Percentiles rank a stretch among this genome's conserved stretches.
phyloP scores from a whole-genome alignment of 257 asterid genomes.

The Paulownia fortunei region DNA sequence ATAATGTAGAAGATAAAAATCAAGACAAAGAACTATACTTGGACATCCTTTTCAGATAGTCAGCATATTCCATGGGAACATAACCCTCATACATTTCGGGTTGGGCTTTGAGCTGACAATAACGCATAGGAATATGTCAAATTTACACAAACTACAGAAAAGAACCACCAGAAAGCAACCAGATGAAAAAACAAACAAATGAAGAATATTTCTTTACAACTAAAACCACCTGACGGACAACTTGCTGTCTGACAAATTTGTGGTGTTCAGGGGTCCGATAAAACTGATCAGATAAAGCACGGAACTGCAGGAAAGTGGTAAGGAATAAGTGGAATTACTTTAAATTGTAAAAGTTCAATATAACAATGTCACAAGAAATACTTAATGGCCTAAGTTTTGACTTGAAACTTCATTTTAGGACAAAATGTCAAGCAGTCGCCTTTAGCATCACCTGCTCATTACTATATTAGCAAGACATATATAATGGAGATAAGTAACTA shows the following conservation, averaged over 20 bases:
- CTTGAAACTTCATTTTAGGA: slow-evolving; percentile 4
- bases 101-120: slow-evolving; percentile 78
- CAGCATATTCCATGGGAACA: slow-evolving; percentile 94
- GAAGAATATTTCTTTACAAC: not conserved
- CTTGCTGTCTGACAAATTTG: slow-evolving; percentile 87
- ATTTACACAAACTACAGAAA: slow-evolving; percentile 15
- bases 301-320: slow-evolving; percentile 53
- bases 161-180: not conserved
- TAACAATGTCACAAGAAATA: not conserved
- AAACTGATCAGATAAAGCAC: slow-evolving; percentile 95
- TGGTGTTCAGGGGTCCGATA: slow-evolving; percentile 94
- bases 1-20: slow-evolving; percentile 1
- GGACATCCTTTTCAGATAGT: slow-evolving; percentile 75
- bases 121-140: slow-evolving; percentile 33
- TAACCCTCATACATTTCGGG: slow-evolving; percentile 87
- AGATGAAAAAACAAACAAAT: slow-evolving; percentile 19
- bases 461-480: not conserved
- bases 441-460: slow-evolving; percentile 30
- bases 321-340: slow-evolving; percentile 4
- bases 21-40: slow-evolving; percentile 52
- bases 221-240: slow-evolving; percentile 75
- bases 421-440: not conserved
- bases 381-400: not conserved
- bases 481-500: not conserved
- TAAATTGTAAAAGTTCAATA: not conserved